These are phyloP conservation scores for Rosa chinensis DNA, from an alignment of 306 rosid species.

Conservation along the genomic window DNA sequence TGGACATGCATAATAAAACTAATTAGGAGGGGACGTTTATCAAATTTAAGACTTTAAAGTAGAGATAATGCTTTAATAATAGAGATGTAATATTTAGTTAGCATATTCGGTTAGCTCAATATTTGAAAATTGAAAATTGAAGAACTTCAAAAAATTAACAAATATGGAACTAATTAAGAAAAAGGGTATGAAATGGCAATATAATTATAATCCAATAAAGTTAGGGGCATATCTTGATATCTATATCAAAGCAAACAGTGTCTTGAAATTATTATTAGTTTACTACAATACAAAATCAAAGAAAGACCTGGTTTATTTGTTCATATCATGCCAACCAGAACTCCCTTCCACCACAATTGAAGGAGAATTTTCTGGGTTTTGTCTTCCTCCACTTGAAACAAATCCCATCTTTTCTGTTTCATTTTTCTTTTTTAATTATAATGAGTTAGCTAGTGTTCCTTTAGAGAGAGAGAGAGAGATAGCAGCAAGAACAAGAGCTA, in stretches of 20 bases:
- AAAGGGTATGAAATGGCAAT: slow-evolving; percentile 34
- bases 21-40: no score
- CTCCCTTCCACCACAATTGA: slow-evolving; percentile 62
- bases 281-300: slow-evolving; percentile 45
- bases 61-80: no score
- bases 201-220: slow-evolving; percentile 23
- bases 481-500: slow-evolving; percentile 8
- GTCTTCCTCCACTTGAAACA: slow-evolving; percentile 71
- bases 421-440: slow-evolving; percentile 3
- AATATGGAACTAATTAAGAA: not conserved
- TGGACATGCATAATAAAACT: no score
- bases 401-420: slow-evolving; percentile 53
- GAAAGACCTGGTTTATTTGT: slow-evolving; percentile 38
- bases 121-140: not conserved
- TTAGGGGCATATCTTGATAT: slow-evolving; percentile 40
- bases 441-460: slow-evolving; percentile 10
- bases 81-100: no score
- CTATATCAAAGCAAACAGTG: slow-evolving; percentile 25
- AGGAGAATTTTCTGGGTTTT: slow-evolving; percentile 76
- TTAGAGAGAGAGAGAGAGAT: not conserved
- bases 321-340: slow-evolving; percentile 45
- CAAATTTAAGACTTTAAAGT: no score
- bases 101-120: no score
- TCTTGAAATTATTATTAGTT: slow-evolving; percentile 28
- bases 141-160: not conserved